Percentiles rank a stretch among this genome's conserved stretches.
Conservation (phyloP, 768 basidiomycete genomes). For the Hygrophorus pudorinus region DNA sequence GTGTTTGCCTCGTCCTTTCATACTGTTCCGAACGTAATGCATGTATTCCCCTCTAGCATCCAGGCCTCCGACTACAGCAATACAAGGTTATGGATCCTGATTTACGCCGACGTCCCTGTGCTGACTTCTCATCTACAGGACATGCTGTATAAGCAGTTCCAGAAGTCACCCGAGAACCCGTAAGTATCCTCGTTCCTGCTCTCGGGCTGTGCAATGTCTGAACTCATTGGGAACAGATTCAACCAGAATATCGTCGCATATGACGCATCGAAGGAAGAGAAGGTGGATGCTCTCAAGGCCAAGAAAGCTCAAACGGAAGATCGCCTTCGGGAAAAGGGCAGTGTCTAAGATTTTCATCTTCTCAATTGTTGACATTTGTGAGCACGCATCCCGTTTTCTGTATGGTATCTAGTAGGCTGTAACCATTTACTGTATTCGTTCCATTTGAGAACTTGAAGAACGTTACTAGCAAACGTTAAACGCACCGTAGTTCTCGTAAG, state of each 20-base stretch:
- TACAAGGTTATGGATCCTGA: slow-evolving; percentile 51
- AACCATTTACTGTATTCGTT: too few species aligned
- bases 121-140: slow-evolving; percentile 37
- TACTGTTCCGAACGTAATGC: slow-evolving; percentile 4
- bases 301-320: slow-evolving; percentile 57
- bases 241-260: slow-evolving; percentile 75
- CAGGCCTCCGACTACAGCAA: slow-evolving; percentile 84
- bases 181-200: slow-evolving; percentile 28
- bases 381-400: too few species aligned
- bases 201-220: neutral
- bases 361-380: too few species aligned
- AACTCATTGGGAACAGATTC: slow-evolving; percentile 39
- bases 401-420: too few species aligned
- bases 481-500: too few species aligned
- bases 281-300: slow-evolving; percentile 61
- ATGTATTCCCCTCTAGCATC: slow-evolving; percentile 42
- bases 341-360: neutral
- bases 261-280: slow-evolving; percentile 83
- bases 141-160: slow-evolving; percentile 86
- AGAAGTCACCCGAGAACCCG: slow-evolving; percentile 95
- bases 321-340: slow-evolving; percentile 43
- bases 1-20: slow-evolving; percentile 14
- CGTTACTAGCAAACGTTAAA: too few species aligned
- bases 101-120: neutral
- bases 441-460: too few species aligned